Base-by-base conservation (phyloP, 805 yeast species). In the Wilhelminamyces savonicus region DNA sequence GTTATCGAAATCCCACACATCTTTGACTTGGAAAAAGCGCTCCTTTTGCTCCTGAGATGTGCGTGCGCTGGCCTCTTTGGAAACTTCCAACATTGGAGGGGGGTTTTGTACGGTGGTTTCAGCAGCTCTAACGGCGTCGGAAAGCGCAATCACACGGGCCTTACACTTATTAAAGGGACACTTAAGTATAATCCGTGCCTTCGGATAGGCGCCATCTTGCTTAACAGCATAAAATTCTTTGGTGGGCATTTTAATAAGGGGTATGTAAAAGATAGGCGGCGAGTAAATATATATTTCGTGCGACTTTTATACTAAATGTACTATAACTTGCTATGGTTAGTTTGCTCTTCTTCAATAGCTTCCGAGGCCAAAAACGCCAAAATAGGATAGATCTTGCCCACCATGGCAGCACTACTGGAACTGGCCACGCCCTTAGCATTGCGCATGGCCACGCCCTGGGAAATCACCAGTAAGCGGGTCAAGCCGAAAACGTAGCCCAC, bases 1-100 rank as follows among this genome's bases (percentile, higher is more conserved):
- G 44, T 82, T 82, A 39, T 82, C 88, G 43, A 82, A 82, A 39
- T 74, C 82, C 92, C 92, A 82, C 30, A 78, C 75, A 43, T 80
- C 84, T 2, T 55, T 44, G 2, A 79, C 57, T 17, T 58, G 44
- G 24, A 66, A 59, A 44, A 75, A 78, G 4, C 16, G 13, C 13
- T 17, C 23, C 3, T 37, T 29, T 4, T 35, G 36, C 2, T 29
- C 37, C 19, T 31, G 25, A 16, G 14, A 35, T 18, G 29, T 11
- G 10, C 13, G 26, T 9, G 21, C 6, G 16, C n/a, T 18, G 18
- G 30, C 9, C 16, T 17, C 23, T 22, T 23, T 23, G 11, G 43
- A 25, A 21, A n/a, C n/a, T n/a, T 37, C 40, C 8, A 53, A 44
- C 60, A 59, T 55, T 21, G 38, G 28, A 0, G 69, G 67, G 2